Percentiles rank a stretch among this genome's conserved stretches.
Evolutionary conservation across 2,329 filamentous ascomycete genomes (phyloP).

Genomic region (Biscogniauxia marginata): DNA sequence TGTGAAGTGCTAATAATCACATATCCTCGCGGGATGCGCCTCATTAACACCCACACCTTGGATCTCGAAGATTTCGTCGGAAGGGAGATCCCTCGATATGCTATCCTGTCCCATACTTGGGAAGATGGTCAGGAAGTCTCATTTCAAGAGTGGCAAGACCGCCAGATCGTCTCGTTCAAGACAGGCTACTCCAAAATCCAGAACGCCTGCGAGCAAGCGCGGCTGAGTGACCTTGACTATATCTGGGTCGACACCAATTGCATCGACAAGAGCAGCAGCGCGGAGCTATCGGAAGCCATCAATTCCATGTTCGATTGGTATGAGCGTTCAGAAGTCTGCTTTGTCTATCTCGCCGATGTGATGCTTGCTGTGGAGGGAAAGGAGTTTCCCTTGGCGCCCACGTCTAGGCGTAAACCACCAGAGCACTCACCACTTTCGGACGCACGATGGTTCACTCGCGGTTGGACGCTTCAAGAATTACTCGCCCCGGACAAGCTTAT

Average conservation of each 20-base stretch:
- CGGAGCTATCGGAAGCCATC: conserved; percentile 6
- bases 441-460: conserved; percentile 3
- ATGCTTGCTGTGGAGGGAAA: not conserved
- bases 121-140: not conserved
- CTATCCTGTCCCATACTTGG: conserved; percentile 1
- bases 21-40: not conserved
- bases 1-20: too few relatives aligned
- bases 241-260: conserved; percentile 6
- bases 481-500: not conserved
- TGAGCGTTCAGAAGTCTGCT: conserved; percentile 1
- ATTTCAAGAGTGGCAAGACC: not conserved
- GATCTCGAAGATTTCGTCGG: not conserved
- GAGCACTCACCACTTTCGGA: not conserved
- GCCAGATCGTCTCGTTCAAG: not conserved
- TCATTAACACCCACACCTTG: not conserved
- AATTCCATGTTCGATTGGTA: too few relatives aligned
- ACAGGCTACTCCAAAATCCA: not conserved
- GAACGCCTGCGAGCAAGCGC: not conserved
- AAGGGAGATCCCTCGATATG: not conserved
- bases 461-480: too few relatives aligned
- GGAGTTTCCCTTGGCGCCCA: too few relatives aligned
- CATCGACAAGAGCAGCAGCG: conserved; percentile 5
- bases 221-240: not conserved
- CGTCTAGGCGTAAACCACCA: too few relatives aligned
- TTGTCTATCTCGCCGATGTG: conserved; percentile 2